Conservation (phyloP, 495 filamentous ascomycete species). For the Penicillium lagena region DNA sequence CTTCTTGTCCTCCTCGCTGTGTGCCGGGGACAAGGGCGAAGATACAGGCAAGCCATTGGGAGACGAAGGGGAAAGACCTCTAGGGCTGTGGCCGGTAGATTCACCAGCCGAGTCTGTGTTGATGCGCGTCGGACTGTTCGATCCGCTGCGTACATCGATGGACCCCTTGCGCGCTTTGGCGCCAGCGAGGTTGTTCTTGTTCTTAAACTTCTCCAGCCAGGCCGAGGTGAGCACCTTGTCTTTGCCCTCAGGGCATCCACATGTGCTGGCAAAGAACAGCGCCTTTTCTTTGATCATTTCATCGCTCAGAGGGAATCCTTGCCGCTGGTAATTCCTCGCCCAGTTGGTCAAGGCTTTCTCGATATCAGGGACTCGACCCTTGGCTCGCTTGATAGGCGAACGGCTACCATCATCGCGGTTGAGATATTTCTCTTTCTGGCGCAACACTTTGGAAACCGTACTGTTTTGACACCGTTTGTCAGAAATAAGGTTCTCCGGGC, state of each 20-base stretch:
- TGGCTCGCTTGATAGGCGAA: conserved; percentile 82
- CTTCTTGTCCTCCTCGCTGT: conserved; percentile 60
- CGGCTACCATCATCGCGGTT: conserved; percentile 78
- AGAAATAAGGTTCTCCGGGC: not conserved
- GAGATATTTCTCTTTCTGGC: conserved; percentile 95
- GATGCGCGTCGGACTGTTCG: conserved; percentile 32
- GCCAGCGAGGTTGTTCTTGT: conserved; percentile 73
- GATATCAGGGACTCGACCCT: conserved; percentile 91
- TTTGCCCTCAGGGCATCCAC: conserved; percentile 68
- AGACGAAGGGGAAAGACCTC: conserved; percentile 66
- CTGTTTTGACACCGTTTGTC: conserved; percentile 34
- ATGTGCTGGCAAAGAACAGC: conserved; percentile 72
- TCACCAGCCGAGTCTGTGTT: conserved; percentile 45
- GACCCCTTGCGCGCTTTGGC: conserved; percentile 67
- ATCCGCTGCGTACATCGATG: conserved; percentile 51
- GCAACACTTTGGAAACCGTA: conserved; percentile 95
- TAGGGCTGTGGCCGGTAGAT: conserved; percentile 59
- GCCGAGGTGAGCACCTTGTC: conserved; percentile 65
- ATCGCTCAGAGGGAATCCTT: conserved; percentile 72
- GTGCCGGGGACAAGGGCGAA: conserved; percentile 56
- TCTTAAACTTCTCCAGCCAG: conserved; percentile 97
- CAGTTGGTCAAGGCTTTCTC: conserved; percentile 91
- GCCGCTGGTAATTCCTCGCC: conserved; percentile 72
- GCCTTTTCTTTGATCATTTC: conserved; percentile 84
- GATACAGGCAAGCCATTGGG: conserved; percentile 48